Base-by-base conservation (phyloP, 768 basidiomycete species). In the Lentinula aciculospora region DNA sequence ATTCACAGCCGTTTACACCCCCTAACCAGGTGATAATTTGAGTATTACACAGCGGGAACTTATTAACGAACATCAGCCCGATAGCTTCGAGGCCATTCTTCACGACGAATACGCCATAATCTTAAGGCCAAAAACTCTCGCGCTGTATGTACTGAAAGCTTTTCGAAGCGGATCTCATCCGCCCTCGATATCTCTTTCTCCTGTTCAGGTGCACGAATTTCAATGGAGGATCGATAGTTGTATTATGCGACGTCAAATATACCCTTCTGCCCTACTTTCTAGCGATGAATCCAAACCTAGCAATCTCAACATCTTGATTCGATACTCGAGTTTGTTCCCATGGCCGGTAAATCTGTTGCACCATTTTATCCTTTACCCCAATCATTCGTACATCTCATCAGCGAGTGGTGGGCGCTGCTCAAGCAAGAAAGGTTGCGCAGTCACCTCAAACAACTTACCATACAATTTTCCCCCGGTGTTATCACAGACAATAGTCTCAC, bases 291-390 rank as follows among this genome's bases (percentile, higher is more conserved):
- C 46, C 25, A 48, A 29, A n/a, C 46, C 49, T 66, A 69, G 49
- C 1, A 69, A 73, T 0, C 72, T 88, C 56, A 77, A 77, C 61
- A 67, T 88, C 17, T 72, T 84, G 42, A 65, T 87, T 19, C 83
- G 88, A 15, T 88, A 82, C 63, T 79, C 76, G 12, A 83, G 79
- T 65, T 73, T 71, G 54, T 81, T 78, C 59, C 85, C 85, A 2
- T 88, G 86, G 86, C 84, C 86, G 0, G 78, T 83, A 60, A 88
- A 89, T 66, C 68, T 83, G 25, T 73, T 88, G n/a, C 84, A 88
- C 62, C 81, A 84, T 66, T 86, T 78, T 64, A 65, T 75, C 32
- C 72, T 89, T 15, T 66, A 65, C 1, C 76, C 79, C 0, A 81
- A 84, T 64, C 61, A 68, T 3, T 56, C 65, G 5, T 81, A 75